Conservation (phyloP, 2,329 filamentous ascomycete genomes). For the Venturia nashicola region DNA sequence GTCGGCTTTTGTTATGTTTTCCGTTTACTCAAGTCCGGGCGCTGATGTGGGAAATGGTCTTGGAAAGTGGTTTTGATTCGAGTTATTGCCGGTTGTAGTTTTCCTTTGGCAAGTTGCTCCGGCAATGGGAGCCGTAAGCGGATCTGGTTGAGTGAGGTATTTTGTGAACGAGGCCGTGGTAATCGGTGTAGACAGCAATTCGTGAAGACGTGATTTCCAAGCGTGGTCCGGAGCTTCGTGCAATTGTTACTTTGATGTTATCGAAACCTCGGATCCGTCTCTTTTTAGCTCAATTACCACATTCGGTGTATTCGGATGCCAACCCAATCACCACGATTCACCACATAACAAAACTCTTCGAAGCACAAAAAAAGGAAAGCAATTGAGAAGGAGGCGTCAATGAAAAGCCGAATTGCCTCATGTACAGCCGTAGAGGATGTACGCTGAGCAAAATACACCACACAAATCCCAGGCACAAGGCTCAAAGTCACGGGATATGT, state of each 20-base stretch:
- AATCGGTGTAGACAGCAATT: neutral
- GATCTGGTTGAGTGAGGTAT: neutral
- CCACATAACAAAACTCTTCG: neutral
- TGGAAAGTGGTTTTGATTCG: too few relatives aligned
- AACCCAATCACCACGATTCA: neutral
- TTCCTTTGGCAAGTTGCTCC: neutral
- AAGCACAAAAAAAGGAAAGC: neutral
- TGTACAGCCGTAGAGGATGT: neutral
- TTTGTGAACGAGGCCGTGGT: too few relatives aligned
- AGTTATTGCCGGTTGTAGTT: too few relatives aligned
- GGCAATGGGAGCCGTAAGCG: neutral
- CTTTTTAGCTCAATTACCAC: neutral
- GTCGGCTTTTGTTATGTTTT: too few relatives aligned
- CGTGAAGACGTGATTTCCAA: neutral
- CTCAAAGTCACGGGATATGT: slow-evolving; percentile 1
- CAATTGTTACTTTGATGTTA: neutral
- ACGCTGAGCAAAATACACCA: neutral
- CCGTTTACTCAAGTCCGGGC: too few relatives aligned
- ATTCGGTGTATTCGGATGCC: neutral
- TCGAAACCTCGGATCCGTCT: neutral
- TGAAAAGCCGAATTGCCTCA: neutral
- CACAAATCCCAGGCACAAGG: neutral
- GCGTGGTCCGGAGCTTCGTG: neutral
- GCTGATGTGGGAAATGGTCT: too few relatives aligned
- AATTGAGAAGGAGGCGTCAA: neutral